Percentiles rank a stretch among this genome's conserved stretches.
phyloP scores from a whole-genome alignment of 2,329 filamentous ascomycete species.

The Pestalotiopsis fici region DNA sequence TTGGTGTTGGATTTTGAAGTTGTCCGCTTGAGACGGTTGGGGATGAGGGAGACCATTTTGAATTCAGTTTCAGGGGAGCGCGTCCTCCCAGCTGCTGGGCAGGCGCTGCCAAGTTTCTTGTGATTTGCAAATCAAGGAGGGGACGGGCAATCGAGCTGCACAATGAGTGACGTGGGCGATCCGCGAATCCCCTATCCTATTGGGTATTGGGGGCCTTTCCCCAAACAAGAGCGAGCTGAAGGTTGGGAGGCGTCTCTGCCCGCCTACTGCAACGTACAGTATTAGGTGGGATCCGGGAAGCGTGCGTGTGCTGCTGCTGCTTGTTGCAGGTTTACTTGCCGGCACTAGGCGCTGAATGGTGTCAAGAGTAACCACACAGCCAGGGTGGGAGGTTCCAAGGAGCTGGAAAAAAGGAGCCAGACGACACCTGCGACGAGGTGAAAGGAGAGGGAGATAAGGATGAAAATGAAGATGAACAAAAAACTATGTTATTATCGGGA shows the following conservation, averaged over 20 bases:
- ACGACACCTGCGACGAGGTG: neutral
- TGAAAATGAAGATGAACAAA: neutral
- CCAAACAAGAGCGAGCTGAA: neutral
- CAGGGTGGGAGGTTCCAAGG: neutral
- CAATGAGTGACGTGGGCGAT: constrained; percentile 8
- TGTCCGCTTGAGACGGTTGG: constrained; percentile 51
- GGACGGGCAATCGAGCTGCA: neutral
- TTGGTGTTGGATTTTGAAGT: constrained; percentile 36
- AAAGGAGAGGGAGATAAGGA: neutral
- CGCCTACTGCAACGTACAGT: neutral
- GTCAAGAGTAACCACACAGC: neutral
- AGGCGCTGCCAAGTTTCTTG: constrained; percentile 3
- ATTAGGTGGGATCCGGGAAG: neutral
- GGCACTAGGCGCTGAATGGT: neutral
- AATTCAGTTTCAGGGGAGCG: constrained; percentile 13
- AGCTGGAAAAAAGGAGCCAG: neutral
- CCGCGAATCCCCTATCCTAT: neutral
- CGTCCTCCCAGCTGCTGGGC: constrained; percentile 6
- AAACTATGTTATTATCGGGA: neutral
- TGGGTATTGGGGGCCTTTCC: constrained; percentile 1
- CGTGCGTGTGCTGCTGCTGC: neutral
- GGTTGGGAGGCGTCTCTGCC: neutral
- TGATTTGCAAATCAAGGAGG: neutral
- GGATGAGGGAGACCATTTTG: constrained; percentile 60
- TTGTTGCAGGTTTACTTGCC: neutral